Percentiles rank a stretch among this genome's conserved stretches.
These are phyloP conservation scores for Auxenochlorella protothecoides DNA, from an alignment of 139 green algal genomes.

Conservation along the genomic window DNA sequence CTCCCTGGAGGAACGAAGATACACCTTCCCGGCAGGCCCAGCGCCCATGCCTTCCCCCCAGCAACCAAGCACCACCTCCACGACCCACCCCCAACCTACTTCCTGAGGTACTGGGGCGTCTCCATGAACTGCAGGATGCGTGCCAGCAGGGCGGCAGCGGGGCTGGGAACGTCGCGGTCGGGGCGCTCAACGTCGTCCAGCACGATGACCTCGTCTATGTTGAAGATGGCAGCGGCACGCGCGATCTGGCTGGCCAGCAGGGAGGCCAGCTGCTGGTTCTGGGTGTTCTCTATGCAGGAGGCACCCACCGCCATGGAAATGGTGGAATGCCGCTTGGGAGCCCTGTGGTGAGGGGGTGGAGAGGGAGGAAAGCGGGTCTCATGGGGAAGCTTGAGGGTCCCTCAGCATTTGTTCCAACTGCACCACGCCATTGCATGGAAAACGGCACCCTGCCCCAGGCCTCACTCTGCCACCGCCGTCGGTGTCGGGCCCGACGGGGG, in stretches of 20 bases:
- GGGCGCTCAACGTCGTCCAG: conserved; percentile 41
- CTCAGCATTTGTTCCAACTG: no score
- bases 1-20: no score
- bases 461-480: no score
- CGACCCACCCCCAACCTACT: conserved; percentile 8
- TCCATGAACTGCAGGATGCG: conserved; percentile 76
- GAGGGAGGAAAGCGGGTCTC: neutral
- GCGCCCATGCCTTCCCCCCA: no score
- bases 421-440: no score
- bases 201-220: conserved; percentile 67
- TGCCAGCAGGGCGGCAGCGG: conserved; percentile 54
- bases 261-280: conserved; percentile 57
- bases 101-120: conserved; percentile 78
- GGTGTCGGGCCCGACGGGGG: no score
- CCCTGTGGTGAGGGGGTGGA: neutral
- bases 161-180: conserved; percentile 16
- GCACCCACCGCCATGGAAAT: conserved; percentile 62
- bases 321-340: conserved; percentile 21
- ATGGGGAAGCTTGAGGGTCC: no score
- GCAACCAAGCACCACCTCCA: neutral
- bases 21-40: no score
- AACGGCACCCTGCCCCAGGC: no score
- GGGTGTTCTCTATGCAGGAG: conserved; percentile 64
- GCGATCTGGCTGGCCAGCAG: conserved; percentile 59
- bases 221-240: conserved; percentile 64